These are phyloP conservation scores for Termitomyces sp. DNA, from an alignment of 768 basidiomycete species.

Conservation along the genomic window DNA sequence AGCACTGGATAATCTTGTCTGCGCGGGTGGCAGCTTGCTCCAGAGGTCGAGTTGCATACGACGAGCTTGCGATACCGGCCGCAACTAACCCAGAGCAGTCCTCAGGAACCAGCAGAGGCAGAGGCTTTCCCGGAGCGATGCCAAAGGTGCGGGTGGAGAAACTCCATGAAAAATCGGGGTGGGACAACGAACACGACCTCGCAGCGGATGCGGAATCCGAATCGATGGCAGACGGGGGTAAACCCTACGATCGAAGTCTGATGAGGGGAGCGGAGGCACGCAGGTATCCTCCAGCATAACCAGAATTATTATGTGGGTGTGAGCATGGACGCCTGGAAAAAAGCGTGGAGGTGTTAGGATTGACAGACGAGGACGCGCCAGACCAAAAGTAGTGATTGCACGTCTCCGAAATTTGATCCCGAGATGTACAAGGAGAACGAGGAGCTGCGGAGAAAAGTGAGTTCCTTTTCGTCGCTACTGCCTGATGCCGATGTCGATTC, in stretches of 20 bases:
- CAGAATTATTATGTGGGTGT: too few species aligned
- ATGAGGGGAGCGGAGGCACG: neutral
- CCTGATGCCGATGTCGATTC: too few species aligned
- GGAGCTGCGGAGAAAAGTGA: too few species aligned
- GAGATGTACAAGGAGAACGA: too few species aligned
- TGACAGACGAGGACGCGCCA: neutral
- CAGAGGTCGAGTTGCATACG: neutral
- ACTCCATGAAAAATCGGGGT: neutral
- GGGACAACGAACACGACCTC: neutral
- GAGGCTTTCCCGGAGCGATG: neutral
- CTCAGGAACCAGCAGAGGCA: neutral
- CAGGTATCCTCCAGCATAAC: too few species aligned
- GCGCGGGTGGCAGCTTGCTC: neutral
- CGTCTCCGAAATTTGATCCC: neutral
- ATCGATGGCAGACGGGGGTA: neutral
- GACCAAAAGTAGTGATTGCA: neutral
- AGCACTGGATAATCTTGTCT: neutral
- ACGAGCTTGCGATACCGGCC: neutral
- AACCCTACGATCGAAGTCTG: neutral
- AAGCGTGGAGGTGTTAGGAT: neutral
- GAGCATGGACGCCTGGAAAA: too few species aligned
- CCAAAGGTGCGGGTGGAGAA: neutral
- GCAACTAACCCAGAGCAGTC: neutral
- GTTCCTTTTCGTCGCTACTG: too few species aligned
- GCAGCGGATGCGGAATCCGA: neutral